Percentiles rank a stretch among this genome's conserved stretches.
Evolutionary conservation across 106 monocot genomes (phyloP).

Genomic region (Phalaenopsis equestris): DNA sequence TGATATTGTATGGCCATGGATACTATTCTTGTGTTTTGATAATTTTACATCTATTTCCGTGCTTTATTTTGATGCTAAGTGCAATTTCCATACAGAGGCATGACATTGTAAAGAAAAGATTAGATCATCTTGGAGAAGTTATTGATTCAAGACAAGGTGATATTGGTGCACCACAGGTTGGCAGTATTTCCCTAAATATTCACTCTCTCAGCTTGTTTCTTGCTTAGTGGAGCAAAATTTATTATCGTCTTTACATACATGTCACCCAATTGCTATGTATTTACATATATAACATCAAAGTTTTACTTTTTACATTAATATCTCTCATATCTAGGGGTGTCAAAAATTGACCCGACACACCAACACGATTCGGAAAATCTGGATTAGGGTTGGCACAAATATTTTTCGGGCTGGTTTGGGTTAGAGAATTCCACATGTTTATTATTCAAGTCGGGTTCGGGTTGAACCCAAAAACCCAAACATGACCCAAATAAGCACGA

Average conservation of each 20-base stretch:
- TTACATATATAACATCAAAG: too few relatives aligned
- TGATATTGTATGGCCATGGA: conserved; percentile 64
- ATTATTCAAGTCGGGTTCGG: too few relatives aligned
- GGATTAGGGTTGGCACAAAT: too few relatives aligned
- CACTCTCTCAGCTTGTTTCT: neutral
- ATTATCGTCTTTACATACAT: neutral
- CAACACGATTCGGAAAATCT: too few relatives aligned
- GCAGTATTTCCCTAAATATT: neutral
- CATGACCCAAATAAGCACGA: too few relatives aligned
- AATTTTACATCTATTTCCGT: neutral
- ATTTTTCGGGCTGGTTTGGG: too few relatives aligned
- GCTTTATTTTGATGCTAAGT: neutral
- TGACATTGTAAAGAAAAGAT: conserved; percentile 86
- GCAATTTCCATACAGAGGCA: conserved; percentile 54
- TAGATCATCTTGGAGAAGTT: conserved; percentile 75
- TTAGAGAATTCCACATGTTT: too few relatives aligned
- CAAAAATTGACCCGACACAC: too few relatives aligned
- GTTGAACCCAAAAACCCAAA: too few relatives aligned
- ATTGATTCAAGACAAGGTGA: conserved; percentile 63
- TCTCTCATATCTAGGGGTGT: too few relatives aligned
- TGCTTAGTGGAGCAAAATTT: neutral
- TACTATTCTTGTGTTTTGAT: conserved; percentile 5
- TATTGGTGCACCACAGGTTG: conserved; percentile 68
- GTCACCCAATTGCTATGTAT: too few relatives aligned
- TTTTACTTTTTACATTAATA: too few relatives aligned